phyloP scores from a whole-genome alignment of 2,329 filamentous ascomycete genomes.

The Claviceps spartinae region DNA sequence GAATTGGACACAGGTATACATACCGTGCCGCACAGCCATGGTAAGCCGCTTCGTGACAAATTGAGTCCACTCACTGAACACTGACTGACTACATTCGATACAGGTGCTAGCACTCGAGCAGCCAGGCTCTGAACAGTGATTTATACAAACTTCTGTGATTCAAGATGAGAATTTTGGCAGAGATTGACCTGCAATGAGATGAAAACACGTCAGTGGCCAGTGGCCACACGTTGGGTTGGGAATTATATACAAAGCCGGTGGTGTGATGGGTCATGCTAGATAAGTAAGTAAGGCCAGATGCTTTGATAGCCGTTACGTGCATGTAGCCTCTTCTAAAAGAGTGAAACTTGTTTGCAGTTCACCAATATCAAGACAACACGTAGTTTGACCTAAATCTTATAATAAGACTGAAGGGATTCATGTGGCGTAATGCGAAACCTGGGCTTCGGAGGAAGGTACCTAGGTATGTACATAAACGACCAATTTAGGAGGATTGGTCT shows the following conservation, averaged over 20 bases:
- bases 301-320: background rate
- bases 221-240: background rate
- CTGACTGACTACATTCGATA: conserved; percentile 13
- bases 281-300: background rate
- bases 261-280: background rate
- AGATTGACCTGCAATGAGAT: background rate
- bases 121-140: background rate
- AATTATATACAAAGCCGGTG: background rate
- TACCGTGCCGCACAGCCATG: conserved; percentile 70
- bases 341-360: too few species aligned
- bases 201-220: background rate
- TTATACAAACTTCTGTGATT: conserved; percentile 1
- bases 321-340: background rate
- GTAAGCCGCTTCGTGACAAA: conserved; percentile 34
- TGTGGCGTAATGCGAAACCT: background rate
- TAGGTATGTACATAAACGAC: too few species aligned
- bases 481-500: too few species aligned
- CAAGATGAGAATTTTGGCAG: too few species aligned
- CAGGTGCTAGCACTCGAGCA: conserved; percentile 37
- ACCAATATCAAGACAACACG: too few species aligned
- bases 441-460: background rate
- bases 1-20: conserved; percentile 88
- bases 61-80: background rate
- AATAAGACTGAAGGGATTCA: too few species aligned
- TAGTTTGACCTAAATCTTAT: too few species aligned